A percentile compares a stretch with the other conserved stretches of the same genome.
phyloP scores from a whole-genome alignment of 2,329 filamentous ascomycete species.

The Penicillium decumbens region DNA sequence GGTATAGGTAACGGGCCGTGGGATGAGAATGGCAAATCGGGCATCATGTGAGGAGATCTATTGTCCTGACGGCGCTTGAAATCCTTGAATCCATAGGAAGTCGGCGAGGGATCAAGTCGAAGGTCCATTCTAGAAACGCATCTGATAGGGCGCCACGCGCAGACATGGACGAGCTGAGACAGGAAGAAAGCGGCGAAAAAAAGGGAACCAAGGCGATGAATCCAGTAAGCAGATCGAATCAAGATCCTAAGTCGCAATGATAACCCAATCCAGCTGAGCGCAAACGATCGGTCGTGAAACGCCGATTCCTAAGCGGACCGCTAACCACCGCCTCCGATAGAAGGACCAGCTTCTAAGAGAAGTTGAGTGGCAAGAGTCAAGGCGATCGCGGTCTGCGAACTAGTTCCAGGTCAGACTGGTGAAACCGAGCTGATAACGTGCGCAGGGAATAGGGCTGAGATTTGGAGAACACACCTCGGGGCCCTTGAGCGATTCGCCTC shows the following conservation, averaged over 20 bases:
- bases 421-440: slow-evolving; percentile 1
- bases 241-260: slow-evolving; percentile 17
- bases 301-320: slow-evolving; percentile 17
- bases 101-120: slow-evolving; percentile 40
- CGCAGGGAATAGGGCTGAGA: slow-evolving; percentile 20
- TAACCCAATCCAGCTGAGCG: slow-evolving; percentile 25
- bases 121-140: slow-evolving; percentile 43
- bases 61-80: slow-evolving; percentile 31
- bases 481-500: slow-evolving; percentile 25
- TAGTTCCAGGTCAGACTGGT: slow-evolving; percentile 19
- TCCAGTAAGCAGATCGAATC: slow-evolving; percentile 13
- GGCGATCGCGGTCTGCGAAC: slow-evolving; percentile 14
- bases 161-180: slow-evolving; percentile 15
- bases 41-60: slow-evolving; percentile 38
- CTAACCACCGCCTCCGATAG: slow-evolving; percentile 13
- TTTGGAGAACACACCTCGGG: slow-evolving; percentile 7
- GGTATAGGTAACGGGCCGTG: slow-evolving; percentile 61
- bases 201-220: slow-evolving; percentile 7
- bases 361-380: slow-evolving; percentile 4
- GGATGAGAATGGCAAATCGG: slow-evolving; percentile 40
- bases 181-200: neutral
- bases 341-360: slow-evolving; percentile 21
- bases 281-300: slow-evolving; percentile 22
- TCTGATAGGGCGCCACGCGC: slow-evolving; percentile 16
- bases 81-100: slow-evolving; percentile 40